Conservation (phyloP, 2,329 filamentous ascomycete genomes). For the Xylariaceae sp. region DNA sequence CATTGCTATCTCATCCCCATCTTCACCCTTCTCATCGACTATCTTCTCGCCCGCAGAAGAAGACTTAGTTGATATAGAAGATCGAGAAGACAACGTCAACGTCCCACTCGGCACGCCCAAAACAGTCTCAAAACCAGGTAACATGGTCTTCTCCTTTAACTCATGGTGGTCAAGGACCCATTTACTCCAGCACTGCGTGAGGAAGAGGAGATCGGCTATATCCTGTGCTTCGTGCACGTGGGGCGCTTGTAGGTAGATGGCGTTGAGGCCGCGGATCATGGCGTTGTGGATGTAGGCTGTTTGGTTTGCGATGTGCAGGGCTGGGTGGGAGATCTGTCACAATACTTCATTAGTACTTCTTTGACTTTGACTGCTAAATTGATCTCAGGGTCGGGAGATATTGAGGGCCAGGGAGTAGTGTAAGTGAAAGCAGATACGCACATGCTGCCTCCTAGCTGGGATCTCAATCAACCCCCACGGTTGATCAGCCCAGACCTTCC, state of each 20-base stretch:
- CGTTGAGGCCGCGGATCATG: slow-evolving; percentile 35
- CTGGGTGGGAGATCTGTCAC: slow-evolving; percentile 25
- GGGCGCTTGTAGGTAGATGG: slow-evolving; percentile 34
- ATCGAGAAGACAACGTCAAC: slow-evolving; percentile 7
- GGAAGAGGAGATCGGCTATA: slow-evolving; percentile 32
- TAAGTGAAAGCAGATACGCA: neutral
- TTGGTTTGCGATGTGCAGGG: slow-evolving; percentile 31
- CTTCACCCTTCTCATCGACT: neutral
- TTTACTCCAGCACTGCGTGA: slow-evolving; percentile 29
- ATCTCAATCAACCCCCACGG: slow-evolving; percentile 30
- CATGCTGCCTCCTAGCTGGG: slow-evolving; percentile 21
- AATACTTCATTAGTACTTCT: neutral
- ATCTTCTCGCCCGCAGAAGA: neutral
- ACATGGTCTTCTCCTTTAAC: slow-evolving; percentile 29
- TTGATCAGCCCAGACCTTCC: slow-evolving; percentile 28
- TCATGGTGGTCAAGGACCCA: slow-evolving; percentile 32
- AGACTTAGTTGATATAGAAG: neutral
- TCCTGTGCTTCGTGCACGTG: slow-evolving; percentile 28
- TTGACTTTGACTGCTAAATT: neutral
- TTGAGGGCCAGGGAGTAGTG: too few relatives aligned
- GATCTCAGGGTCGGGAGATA: too few relatives aligned
- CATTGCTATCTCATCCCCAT: slow-evolving; percentile 10
- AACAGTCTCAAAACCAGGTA: slow-evolving; percentile 29
- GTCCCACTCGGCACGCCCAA: slow-evolving; percentile 22
- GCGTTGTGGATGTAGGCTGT: slow-evolving; percentile 34